Percentiles rank a stretch among this genome's conserved stretches.
phyloP scores from a whole-genome alignment of 2,329 filamentous ascomycete genomes.

The Curvularia hawaiiensis region DNA sequence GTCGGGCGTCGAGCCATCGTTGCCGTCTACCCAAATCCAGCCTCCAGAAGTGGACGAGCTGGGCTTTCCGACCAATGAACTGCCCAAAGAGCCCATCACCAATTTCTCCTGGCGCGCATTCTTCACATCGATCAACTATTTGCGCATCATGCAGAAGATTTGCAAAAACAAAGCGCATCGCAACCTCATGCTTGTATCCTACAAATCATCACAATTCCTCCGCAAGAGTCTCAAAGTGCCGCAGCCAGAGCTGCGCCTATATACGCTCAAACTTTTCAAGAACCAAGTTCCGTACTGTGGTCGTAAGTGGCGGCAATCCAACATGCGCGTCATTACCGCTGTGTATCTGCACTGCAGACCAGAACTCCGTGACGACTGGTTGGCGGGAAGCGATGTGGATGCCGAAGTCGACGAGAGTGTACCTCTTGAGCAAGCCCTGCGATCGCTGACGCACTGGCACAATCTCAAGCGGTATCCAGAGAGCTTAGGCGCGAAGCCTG shows the following conservation, averaged over 20 bases:
- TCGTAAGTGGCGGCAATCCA: conserved; percentile 95
- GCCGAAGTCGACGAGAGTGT: conserved; percentile 92
- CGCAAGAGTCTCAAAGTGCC: conserved; percentile 91
- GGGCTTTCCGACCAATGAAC: conserved; percentile 74
- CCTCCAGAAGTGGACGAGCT: conserved; percentile 78
- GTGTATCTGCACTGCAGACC: conserved; percentile 94
- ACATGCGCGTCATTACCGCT: conserved; percentile 98
- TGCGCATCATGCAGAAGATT: conserved; percentile 96
- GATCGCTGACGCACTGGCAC: conserved; percentile 92
- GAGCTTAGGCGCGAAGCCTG: conserved; percentile 63
- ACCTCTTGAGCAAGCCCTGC: conserved; percentile 86
- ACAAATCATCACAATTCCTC: conserved; percentile 91
- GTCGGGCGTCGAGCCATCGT: conserved; percentile 32
- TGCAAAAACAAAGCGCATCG: conserved; percentile 95
- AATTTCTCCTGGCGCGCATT: conserved; percentile 93
- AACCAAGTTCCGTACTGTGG: conserved; percentile 98
- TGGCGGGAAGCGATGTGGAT: conserved; percentile 88
- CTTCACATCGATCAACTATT: conserved; percentile 92
- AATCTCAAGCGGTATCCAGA: conserved; percentile 84
- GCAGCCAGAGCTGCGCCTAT: conserved; percentile 83
- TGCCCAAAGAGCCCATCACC: conserved; percentile 79
- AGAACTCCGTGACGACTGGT: conserved; percentile 93
- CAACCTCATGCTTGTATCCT: conserved; percentile 90
- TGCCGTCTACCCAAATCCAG: conserved; percentile 33
- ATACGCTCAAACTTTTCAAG: conserved; percentile 98